Conservation (phyloP, 129 eudicot species). For the Saposhnikovia divaricata region DNA sequence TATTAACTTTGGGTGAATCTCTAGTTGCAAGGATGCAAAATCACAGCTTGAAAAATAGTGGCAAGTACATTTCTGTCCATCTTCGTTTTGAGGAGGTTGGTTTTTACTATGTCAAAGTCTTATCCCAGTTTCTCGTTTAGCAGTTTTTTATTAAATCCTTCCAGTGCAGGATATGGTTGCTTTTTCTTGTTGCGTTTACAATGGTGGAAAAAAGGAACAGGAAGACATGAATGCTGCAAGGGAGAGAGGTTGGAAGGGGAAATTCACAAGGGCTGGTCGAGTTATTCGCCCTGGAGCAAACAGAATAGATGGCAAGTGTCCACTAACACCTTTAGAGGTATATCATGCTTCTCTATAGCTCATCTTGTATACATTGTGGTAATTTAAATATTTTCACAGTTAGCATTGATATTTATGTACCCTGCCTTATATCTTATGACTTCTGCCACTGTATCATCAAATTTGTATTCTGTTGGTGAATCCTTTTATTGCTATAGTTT, state of each 20-base stretch:
- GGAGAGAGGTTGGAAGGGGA: conserved; percentile 97
- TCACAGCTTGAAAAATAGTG: conserved; percentile 64
- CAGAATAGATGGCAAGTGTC: conserved; percentile 89
- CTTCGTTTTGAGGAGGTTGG: conserved; percentile 97
- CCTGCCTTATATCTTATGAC: not conserved
- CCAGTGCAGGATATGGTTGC: conserved; percentile 90
- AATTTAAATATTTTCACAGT: not conserved
- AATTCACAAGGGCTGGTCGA: conserved; percentile 83
- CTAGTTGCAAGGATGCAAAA: conserved; percentile 85
- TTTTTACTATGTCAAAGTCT: conserved; percentile 4
- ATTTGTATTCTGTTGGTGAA: not conserved
- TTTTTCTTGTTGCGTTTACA: conserved; percentile 89
- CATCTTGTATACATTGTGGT: not conserved
- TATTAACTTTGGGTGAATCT: conserved; percentile 50
- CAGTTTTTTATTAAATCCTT: conserved; percentile 15
- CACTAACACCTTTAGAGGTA: conserved; percentile 96
- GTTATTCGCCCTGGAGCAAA: conserved; percentile 84
- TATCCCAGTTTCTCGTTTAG: not conserved
- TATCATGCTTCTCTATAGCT: not conserved
- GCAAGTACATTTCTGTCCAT: conserved; percentile 93
- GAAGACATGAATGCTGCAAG: conserved; percentile 93
- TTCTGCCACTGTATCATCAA: not conserved
- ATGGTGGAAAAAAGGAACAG: conserved; percentile 74
- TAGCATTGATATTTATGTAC: not conserved
- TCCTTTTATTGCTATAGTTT: not conserved